Evolutionary conservation across 2,329 filamentous ascomycete species (phyloP).

Genomic region (Colletotrichum sp.): DNA sequence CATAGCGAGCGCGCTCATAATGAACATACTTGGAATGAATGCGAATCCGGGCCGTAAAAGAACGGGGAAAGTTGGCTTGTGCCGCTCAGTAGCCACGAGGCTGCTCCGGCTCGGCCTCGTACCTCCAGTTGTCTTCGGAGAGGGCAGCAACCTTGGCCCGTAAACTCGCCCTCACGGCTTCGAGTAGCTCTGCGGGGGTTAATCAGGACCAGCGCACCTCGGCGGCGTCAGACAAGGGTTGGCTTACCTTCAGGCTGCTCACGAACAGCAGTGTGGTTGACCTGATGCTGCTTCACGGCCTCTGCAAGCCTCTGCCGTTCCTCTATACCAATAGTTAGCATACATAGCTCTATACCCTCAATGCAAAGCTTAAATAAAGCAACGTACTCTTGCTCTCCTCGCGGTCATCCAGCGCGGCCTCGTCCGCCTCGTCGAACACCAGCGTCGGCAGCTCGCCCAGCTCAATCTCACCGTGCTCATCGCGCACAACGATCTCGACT

Average conservation of each 20-base stretch:
- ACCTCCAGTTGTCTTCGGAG: constrained; percentile 91
- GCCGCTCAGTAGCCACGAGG: constrained; percentile 37
- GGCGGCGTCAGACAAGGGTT: not conserved
- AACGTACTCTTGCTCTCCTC: constrained; percentile 59
- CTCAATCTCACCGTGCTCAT: constrained; percentile 66
- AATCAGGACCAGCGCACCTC: constrained; percentile 2
- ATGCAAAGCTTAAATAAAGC: not conserved
- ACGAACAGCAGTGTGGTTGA: constrained; percentile 56
- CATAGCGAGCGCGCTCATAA: not conserved
- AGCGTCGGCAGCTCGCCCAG: constrained; percentile 61
- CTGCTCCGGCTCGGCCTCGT: constrained; percentile 67
- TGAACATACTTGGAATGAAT: not conserved
- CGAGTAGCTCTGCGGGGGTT: constrained; percentile 65
- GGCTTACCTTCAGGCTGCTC: constrained; percentile 56
- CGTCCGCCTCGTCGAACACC: constrained; percentile 57
- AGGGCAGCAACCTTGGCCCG: constrained; percentile 74
- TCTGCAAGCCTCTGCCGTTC: constrained; percentile 66
- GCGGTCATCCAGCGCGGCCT: constrained; percentile 60
- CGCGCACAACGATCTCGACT: constrained; percentile 64
- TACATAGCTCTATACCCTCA: constrained; percentile 22
- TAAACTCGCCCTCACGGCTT: constrained; percentile 72
- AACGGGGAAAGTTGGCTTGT: not conserved
- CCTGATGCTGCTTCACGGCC: constrained; percentile 64
- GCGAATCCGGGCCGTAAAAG: constrained; percentile 18
- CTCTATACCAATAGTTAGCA: constrained; percentile 40